A percentile compares a stretch with the other conserved stretches of the same genome.
These are phyloP conservation scores for Fusarium sp. DNA, from an alignment of 2,329 filamentous ascomycete genomes.

Conservation along the genomic window DNA sequence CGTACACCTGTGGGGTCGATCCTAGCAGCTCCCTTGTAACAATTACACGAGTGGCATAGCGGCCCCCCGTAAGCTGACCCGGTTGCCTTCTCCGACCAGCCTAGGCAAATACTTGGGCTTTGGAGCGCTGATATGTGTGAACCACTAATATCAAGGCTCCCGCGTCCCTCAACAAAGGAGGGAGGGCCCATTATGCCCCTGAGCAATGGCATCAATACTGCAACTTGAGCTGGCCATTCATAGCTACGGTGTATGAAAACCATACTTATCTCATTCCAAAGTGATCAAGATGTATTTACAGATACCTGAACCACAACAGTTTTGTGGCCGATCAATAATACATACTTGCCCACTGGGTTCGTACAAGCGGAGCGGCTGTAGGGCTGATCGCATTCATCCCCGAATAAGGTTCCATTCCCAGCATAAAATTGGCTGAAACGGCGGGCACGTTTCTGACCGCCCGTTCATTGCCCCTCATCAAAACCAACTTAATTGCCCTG, in stretches of 20 bases:
- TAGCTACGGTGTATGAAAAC: no score
- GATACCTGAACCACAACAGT: neutral
- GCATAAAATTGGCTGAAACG: conserved; percentile 23
- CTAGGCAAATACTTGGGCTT: conserved; percentile 25
- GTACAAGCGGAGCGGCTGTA: conserved; percentile 33
- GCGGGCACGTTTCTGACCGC: conserved; percentile 35
- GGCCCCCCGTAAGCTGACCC: conserved; percentile 37
- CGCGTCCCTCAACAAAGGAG: conserved; percentile 11
- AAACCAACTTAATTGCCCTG: conserved; percentile 17
- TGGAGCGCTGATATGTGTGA: conserved; percentile 10
- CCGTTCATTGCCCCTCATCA: conserved; percentile 31
- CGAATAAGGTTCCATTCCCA: neutral
- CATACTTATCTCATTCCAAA: no score
- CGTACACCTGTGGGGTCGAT: conserved; percentile 33
- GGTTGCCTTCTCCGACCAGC: conserved; percentile 24
- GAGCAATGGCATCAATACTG: conserved; percentile 5
- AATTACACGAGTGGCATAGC: conserved; percentile 34
- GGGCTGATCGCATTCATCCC: conserved; percentile 37
- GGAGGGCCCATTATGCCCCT: conserved; percentile 27
- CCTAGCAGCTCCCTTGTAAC: conserved; percentile 34
- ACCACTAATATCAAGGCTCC: conserved; percentile 26
- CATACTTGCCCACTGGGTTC: no score
- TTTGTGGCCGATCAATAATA: no score
- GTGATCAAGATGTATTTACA: neutral
- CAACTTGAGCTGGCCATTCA: conserved; percentile 15